phyloP scores from a whole-genome alignment of 2,329 filamentous ascomycete genomes.

The Colletotrichum abscissum region DNA sequence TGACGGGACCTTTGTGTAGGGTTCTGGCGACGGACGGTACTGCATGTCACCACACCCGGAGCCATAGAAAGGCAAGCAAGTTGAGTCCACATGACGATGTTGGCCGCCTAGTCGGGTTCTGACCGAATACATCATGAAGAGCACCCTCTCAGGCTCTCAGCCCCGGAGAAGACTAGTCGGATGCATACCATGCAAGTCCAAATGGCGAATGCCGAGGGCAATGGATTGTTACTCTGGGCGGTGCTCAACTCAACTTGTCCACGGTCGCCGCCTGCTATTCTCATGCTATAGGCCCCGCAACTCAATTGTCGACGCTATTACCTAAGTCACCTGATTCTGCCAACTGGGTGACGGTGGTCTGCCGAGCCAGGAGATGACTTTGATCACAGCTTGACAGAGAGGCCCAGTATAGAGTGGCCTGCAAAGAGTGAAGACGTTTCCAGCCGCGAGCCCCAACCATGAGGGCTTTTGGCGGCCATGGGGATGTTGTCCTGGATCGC shows the following conservation, averaged over 20 bases:
- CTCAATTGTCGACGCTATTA: conserved; percentile 18
- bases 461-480: conserved; percentile 19
- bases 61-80: conserved; percentile 5
- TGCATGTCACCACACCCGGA: conserved; percentile 30
- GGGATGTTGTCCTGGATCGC: not conserved
- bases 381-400: conserved; percentile 15
- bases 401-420: conserved; percentile 16
- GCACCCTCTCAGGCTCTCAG: conserved; percentile 23
- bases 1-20: conserved; percentile 24
- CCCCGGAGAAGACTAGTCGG: conserved; percentile 4
- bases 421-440: conserved; percentile 6
- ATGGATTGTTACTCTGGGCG: conserved; percentile 29
- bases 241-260: not conserved
- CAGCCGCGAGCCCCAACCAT: not conserved
- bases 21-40: conserved; percentile 8
- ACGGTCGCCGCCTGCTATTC: not conserved
- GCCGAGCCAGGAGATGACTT: conserved; percentile 8
- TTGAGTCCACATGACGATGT: conserved; percentile 27
- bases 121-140: not conserved
- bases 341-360: not conserved
- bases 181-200: conserved; percentile 3
- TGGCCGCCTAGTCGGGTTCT: conserved; percentile 12
- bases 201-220: conserved; percentile 12
- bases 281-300: conserved; percentile 19
- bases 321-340: conserved; percentile 23